Conservation (phyloP, 192 early-diverging fungal genomes). For the Gigaspora rosea region DNA sequence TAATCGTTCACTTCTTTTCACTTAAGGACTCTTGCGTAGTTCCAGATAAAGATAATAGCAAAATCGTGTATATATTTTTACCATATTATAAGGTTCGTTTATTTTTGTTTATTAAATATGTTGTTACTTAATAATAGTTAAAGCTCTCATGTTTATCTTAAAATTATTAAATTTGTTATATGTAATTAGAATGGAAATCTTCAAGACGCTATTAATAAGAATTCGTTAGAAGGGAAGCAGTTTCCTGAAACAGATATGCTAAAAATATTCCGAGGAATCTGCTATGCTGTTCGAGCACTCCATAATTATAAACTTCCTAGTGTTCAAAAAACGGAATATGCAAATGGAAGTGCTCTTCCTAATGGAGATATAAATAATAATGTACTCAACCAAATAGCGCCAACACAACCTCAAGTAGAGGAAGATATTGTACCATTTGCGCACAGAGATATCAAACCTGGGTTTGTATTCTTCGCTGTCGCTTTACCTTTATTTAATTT, state of each 20-base stretch:
- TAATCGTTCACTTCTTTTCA: background rate
- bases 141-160: background rate
- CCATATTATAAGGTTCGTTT: constrained; percentile 60
- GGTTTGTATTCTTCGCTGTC: constrained; percentile 20
- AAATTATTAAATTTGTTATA: background rate
- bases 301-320: constrained; percentile 55
- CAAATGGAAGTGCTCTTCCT: background rate
- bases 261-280: constrained; percentile 57
- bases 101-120: background rate
- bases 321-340: constrained; percentile 39
- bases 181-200: constrained; percentile 49
- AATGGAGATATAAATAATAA: background rate
- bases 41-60: constrained; percentile 49
- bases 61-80: constrained; percentile 69
- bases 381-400: background rate
- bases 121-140: background rate
- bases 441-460: constrained; percentile 80
- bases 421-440: constrained; percentile 54
- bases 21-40: constrained; percentile 56
- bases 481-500: no score
- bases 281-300: constrained; percentile 57
- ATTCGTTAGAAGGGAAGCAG: constrained; percentile 48
- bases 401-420: constrained; percentile 33
- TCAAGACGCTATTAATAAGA: constrained; percentile 55
- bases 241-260: constrained; percentile 63